Conservation (phyloP, 306 rosid species). For the Calophaca sinica region DNA sequence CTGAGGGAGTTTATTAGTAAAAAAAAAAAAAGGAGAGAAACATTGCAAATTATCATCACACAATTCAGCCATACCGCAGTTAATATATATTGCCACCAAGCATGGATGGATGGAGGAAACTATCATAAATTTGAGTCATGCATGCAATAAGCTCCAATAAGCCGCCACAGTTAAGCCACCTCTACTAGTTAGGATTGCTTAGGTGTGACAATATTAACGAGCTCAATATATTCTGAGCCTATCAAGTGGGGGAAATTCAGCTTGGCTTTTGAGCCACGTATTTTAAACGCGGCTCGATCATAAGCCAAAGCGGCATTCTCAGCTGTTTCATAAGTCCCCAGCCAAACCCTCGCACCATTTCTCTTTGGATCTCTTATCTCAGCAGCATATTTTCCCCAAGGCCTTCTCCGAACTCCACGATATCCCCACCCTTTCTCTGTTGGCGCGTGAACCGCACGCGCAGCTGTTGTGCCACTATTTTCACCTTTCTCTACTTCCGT, state of each 20-base stretch:
- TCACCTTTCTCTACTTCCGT: not conserved
- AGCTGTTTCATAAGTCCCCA: conserved; percentile 63
- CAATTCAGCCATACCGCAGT: too few species aligned
- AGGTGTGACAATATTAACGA: not conserved
- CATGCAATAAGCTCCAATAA: too few species aligned
- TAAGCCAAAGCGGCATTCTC: conserved; percentile 69
- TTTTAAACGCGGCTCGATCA: conserved; percentile 65
- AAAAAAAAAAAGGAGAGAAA: too few species aligned
- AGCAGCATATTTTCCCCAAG: conserved; percentile 68
- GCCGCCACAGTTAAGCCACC: too few species aligned
- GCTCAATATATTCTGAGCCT: conserved; percentile 3
- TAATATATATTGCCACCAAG: too few species aligned
- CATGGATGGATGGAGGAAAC: too few species aligned
- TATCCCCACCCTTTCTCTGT: not conserved
- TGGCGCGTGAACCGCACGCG: not conserved
- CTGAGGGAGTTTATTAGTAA: too few species aligned
- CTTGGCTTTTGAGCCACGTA: conserved; percentile 65
- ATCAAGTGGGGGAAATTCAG: conserved; percentile 67
- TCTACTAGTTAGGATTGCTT: not conserved
- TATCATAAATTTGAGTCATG: too few species aligned
- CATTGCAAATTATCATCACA: too few species aligned
- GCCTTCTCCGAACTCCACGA: conserved; percentile 66
- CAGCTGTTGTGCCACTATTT: not conserved
- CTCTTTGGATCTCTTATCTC: conserved; percentile 63
- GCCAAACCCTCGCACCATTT: conserved; percentile 64